Evolutionary conservation across 2,329 filamentous ascomycete genomes (phyloP).

Genomic region (Botrytis hyacinthi): DNA sequence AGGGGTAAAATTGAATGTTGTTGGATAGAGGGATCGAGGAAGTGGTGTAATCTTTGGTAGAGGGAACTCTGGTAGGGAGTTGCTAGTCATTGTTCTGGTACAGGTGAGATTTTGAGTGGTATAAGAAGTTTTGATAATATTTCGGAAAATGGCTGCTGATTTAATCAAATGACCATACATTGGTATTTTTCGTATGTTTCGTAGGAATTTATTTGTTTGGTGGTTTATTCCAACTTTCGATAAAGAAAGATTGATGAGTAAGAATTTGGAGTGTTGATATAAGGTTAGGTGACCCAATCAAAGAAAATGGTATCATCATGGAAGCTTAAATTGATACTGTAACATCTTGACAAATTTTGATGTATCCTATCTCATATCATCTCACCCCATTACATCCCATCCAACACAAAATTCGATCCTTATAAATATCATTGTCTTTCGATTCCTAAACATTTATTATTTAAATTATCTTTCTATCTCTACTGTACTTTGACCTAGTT

Average conservation of each 20-base stretch:
- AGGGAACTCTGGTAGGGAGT: not conserved
- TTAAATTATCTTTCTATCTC: not conserved
- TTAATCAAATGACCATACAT: not conserved
- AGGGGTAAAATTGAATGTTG: conserved; percentile 24
- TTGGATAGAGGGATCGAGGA: conserved; percentile 30
- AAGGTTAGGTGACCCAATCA: not conserved
- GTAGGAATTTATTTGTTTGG: not conserved
- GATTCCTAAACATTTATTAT: accelerated
- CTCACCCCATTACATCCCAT: not conserved
- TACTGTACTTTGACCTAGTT: not conserved
- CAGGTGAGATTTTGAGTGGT: not conserved
- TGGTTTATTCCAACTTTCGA: not conserved
- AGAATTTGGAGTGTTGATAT: not conserved
- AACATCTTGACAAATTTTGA: not conserved
- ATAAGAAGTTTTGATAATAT: not conserved
- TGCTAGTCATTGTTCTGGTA: conserved; percentile 10
- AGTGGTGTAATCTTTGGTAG: conserved; percentile 26
- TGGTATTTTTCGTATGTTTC: not conserved
- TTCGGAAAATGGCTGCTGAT: not conserved
- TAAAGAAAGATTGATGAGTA: not conserved
- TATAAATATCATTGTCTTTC: not conserved
- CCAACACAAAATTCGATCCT: not conserved
- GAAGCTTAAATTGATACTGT: not conserved
- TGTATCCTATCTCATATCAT: not conserved
- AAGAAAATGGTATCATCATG: not conserved